Evolutionary conservation across 2,329 filamentous ascomycete species (phyloP).

Genomic region (Hypoxylon sp.): DNA sequence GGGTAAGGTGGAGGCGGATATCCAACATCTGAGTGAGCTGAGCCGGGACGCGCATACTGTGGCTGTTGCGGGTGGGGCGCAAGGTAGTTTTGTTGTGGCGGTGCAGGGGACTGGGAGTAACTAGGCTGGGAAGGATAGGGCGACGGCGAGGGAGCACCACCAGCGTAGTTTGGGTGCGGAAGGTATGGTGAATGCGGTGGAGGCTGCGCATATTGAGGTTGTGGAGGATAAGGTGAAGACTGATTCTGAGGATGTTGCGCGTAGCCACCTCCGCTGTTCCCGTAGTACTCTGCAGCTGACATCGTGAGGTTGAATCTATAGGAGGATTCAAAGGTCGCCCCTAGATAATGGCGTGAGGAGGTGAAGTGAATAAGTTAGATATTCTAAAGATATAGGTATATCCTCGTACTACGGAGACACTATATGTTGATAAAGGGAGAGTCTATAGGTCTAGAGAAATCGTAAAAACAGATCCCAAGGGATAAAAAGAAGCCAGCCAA

Average conservation of each 20-base stretch:
- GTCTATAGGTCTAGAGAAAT: slow-evolving; percentile 12
- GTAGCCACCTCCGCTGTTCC: slow-evolving; percentile 42
- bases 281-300: slow-evolving; percentile 55
- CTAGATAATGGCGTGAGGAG: neutral
- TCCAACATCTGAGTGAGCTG: slow-evolving; percentile 50
- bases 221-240: slow-evolving; percentile 39
- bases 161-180: slow-evolving; percentile 38
- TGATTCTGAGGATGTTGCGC: slow-evolving; percentile 44
- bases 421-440: neutral
- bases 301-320: slow-evolving; percentile 35
- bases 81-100: slow-evolving; percentile 44
- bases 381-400: slow-evolving; percentile 8
- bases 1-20: slow-evolving; percentile 42
- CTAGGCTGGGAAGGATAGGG: slow-evolving; percentile 46
- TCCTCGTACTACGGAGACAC: neutral
- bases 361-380: neutral
- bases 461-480: slow-evolving; percentile 2
- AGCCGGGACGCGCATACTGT: slow-evolving; percentile 51
- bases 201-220: slow-evolving; percentile 44
- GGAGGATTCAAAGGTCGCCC: neutral
- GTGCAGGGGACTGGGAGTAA: slow-evolving; percentile 43
- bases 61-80: slow-evolving; percentile 48
- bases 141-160: slow-evolving; percentile 31
- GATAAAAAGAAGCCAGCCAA: slow-evolving; percentile 12
- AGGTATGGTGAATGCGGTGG: slow-evolving; percentile 45